Evolutionary conservation across 2,329 filamentous ascomycete genomes (phyloP).

Genomic region (Camillea tinctor): DNA sequence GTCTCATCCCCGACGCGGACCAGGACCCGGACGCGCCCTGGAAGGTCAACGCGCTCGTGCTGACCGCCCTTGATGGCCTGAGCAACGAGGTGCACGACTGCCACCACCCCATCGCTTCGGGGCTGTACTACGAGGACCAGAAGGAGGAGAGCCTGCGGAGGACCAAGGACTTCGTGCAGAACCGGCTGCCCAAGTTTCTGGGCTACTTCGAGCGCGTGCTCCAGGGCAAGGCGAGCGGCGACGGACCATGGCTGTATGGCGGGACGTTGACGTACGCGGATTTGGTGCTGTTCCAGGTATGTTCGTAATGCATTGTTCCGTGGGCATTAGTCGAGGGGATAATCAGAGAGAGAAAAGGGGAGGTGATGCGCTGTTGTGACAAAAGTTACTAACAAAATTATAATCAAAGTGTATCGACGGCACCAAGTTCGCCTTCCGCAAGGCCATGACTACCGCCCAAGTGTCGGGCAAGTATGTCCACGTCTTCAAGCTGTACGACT

Average conservation of each 20-base stretch:
- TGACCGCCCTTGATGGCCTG: constrained; percentile 71
- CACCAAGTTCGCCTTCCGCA: constrained; percentile 66
- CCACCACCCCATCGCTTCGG: constrained; percentile 66
- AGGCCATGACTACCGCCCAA: constrained; percentile 56
- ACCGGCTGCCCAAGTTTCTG: constrained; percentile 70
- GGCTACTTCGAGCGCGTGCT: constrained; percentile 69
- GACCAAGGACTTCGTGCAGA: constrained; percentile 56
- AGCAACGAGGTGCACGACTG: constrained; percentile 72
- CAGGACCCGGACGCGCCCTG: constrained; percentile 48
- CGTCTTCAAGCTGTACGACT: constrained; percentile 64
- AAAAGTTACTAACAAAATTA: constrained; percentile 3
- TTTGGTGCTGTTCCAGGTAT: constrained; percentile 68
- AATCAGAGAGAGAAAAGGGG: no score
- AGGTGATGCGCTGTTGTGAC: no score
- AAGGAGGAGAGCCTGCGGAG: constrained; percentile 62
- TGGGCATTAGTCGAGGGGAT: no score
- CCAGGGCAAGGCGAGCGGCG: constrained; percentile 52
- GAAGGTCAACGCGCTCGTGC: constrained; percentile 59
- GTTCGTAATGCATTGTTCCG: no score
- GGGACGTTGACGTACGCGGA: constrained; percentile 68
- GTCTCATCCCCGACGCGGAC: constrained; percentile 46
- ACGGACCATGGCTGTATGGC: constrained; percentile 66
- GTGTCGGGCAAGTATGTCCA: constrained; percentile 55
- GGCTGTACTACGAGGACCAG: constrained; percentile 72
- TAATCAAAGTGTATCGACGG: constrained; percentile 52